Conservation (phyloP, 176 grass and related monocot genomes). For the Dendrocalamus sinicus region DNA sequence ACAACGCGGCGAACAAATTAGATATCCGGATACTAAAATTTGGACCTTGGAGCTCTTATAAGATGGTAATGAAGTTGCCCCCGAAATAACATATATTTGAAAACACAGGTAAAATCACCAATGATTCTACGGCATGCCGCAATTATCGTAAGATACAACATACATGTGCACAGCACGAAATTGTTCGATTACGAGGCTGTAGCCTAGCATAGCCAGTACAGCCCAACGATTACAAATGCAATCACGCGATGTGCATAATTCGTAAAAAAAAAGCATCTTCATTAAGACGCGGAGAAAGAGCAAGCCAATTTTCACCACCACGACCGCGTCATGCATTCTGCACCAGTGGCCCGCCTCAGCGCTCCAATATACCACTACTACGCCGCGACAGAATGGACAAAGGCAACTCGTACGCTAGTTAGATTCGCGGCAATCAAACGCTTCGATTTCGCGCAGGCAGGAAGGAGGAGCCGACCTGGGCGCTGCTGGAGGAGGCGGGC, state of each 20-base stretch:
- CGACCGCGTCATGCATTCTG: background rate
- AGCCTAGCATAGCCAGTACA: background rate
- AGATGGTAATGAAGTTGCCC: background rate
- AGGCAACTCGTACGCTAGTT: background rate
- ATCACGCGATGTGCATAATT: constrained; percentile 1
- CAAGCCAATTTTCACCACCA: background rate
- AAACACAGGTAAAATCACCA: constrained; percentile 23
- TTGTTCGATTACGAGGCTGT: background rate
- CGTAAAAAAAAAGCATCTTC: background rate
- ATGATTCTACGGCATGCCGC: background rate
- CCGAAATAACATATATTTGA: constrained; percentile 14
- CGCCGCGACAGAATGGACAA: background rate
- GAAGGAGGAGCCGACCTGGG: constrained; percentile 43
- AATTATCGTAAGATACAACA: background rate
- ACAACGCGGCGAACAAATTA: background rate
- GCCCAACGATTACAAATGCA: background rate
- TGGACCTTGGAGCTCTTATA: background rate
- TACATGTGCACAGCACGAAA: background rate
- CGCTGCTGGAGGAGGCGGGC: constrained; percentile 22
- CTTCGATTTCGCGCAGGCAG: background rate
- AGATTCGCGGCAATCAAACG: background rate
- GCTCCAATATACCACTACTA: background rate
- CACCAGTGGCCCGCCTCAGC: background rate
- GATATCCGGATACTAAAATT: background rate
- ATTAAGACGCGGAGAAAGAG: background rate